Percentiles rank a stretch among this genome's conserved stretches.
These are phyloP conservation scores for Vinca minor DNA, from an alignment of 257 asterid genomes.

Conservation along the genomic window DNA sequence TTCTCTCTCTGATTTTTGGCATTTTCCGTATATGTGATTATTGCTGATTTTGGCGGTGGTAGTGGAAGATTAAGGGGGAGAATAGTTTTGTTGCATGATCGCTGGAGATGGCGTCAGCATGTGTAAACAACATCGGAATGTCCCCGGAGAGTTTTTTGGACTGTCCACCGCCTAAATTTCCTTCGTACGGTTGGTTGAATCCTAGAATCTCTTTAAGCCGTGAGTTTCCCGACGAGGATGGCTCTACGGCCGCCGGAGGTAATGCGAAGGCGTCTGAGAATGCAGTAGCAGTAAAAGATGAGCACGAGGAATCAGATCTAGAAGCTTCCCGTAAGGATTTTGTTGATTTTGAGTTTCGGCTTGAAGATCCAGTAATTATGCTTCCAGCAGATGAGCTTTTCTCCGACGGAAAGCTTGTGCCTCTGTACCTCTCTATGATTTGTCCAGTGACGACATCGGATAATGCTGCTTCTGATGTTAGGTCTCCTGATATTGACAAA, in stretches of 20 bases:
- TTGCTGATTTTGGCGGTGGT: background rate
- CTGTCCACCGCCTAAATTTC: slow-evolving; percentile 33
- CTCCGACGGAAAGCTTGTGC: slow-evolving; percentile 77
- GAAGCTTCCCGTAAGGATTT: slow-evolving; percentile 35
- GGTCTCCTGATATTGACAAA: slow-evolving; percentile 43
- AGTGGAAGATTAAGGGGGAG: no score
- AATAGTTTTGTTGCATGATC: no score
- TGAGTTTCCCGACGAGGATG: slow-evolving; percentile 24
- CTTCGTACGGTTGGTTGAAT: slow-evolving; percentile 40
- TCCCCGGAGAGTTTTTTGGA: slow-evolving; percentile 43
- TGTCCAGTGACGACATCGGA: slow-evolving; percentile 29
- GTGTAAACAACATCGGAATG: slow-evolving; percentile 45
- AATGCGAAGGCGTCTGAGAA: slow-evolving; percentile 19
- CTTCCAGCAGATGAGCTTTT: slow-evolving; percentile 93
- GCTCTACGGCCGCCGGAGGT: slow-evolving; percentile 14
- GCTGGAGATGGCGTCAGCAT: slow-evolving; percentile 56
- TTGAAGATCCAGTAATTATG: slow-evolving; percentile 77
- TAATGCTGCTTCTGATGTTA: slow-evolving; percentile 23
- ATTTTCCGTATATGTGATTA: slow-evolving; percentile 6
- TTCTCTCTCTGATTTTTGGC: slow-evolving; percentile 1
- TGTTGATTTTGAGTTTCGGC: slow-evolving; percentile 76
- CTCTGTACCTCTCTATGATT: slow-evolving; percentile 49
- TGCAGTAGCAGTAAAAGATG: slow-evolving; percentile 16
- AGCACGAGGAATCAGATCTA: slow-evolving; percentile 46
- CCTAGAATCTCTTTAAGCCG: slow-evolving; percentile 36